Evolutionary conservation across 2,329 filamentous ascomycete genomes (phyloP).

Genomic region (Fusarium camptoceras): DNA sequence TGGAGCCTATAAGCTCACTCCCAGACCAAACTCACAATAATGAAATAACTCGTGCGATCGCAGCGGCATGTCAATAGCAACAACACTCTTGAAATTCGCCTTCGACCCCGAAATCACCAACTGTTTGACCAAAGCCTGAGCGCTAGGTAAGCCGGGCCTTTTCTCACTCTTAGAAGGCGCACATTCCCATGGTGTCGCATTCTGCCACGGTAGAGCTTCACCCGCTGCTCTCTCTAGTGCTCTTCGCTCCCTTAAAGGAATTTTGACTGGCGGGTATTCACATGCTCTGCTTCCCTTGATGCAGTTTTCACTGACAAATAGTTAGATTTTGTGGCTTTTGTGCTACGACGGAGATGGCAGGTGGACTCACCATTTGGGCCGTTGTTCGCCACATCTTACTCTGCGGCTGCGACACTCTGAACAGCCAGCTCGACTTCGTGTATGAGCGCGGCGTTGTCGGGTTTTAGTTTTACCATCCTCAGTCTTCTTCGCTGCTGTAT

Average conservation of each 20-base stretch:
- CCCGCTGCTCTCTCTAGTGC: slow-evolving; percentile 13
- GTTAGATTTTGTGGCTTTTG: neutral
- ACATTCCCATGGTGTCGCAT: neutral
- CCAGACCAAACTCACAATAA: neutral
- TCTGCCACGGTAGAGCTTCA: neutral
- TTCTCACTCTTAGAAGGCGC: neutral
- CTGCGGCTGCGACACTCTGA: slow-evolving; percentile 19
- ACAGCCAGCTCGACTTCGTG: slow-evolving; percentile 18
- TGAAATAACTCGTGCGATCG: slow-evolving; percentile 26
- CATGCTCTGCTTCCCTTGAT: neutral
- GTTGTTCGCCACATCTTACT: slow-evolving; percentile 22
- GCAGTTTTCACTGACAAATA: slow-evolving; percentile 9
- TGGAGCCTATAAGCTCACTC: accelerated
- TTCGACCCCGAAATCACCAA: slow-evolving; percentile 1
- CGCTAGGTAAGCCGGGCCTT: neutral
- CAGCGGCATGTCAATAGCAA: slow-evolving; percentile 20
- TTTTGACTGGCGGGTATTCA: slow-evolving; percentile 11
- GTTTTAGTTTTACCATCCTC: slow-evolving; percentile 1
- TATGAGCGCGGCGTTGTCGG: slow-evolving; percentile 17
- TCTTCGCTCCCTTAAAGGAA: slow-evolving; percentile 19
- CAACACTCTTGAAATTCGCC: neutral
- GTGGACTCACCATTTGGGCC: slow-evolving; percentile 18
- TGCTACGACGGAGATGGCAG: neutral
- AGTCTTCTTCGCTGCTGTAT: neutral
- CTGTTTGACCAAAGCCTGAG: neutral